A percentile compares a stretch with the other conserved stretches of the same genome.
Evolutionary conservation across 2,329 filamentous ascomycete genomes (phyloP).

Genomic region (Albophoma yamanashiensis): DNA sequence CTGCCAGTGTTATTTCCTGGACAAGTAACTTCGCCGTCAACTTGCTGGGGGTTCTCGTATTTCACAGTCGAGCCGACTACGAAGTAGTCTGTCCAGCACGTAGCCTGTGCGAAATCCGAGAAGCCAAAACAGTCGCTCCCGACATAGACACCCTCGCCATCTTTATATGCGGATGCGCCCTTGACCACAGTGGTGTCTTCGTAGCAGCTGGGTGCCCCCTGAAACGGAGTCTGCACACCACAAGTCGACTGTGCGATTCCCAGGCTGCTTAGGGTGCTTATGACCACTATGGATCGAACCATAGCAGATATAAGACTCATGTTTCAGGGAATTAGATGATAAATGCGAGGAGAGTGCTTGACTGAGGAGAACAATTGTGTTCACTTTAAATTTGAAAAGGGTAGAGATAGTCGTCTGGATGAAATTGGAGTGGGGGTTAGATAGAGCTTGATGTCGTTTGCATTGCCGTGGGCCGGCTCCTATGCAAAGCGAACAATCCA

Average conservation of each 20-base stretch:
- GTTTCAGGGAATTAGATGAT: neutral
- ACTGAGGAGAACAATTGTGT: too few species aligned
- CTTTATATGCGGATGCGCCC: neutral
- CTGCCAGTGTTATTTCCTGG: neutral
- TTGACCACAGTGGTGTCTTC: neutral
- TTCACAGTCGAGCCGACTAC: neutral
- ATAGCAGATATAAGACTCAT: neutral
- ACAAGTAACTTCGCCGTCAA: neutral
- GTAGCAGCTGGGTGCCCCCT: neutral
- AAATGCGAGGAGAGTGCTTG: neutral
- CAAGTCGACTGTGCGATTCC: neutral
- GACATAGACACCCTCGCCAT: neutral
- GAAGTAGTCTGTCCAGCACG: neutral
- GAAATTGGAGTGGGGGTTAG: neutral
- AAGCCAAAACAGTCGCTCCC: neutral
- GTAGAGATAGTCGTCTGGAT: neutral
- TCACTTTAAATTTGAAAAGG: too few species aligned
- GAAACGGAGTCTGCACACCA: neutral
- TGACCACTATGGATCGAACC: neutral
- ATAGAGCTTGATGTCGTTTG: too few species aligned
- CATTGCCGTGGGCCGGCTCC: too few species aligned
- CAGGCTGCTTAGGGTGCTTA: neutral
- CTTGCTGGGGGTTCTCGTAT: neutral
- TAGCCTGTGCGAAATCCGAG: neutral
- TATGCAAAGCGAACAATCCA: too few species aligned